phyloP scores from a whole-genome alignment of 2,329 filamentous ascomycete species.

The Pseudopyricularia cyperi region DNA sequence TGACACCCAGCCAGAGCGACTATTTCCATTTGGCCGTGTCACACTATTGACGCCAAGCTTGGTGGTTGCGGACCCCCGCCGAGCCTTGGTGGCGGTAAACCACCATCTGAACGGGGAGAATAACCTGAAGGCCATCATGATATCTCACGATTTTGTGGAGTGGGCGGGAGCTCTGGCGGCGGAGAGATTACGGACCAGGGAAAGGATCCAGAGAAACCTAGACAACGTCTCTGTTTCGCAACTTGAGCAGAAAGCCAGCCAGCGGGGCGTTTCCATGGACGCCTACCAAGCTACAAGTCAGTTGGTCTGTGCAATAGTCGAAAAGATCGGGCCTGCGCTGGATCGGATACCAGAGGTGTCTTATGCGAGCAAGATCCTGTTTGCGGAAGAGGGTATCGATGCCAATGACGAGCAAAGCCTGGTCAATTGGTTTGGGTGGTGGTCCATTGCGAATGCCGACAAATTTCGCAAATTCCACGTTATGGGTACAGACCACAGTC shows the following conservation, averaged over 20 bases:
- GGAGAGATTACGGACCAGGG: conserved; percentile 16
- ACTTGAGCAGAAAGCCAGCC: conserved; percentile 7
- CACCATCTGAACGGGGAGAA: not conserved
- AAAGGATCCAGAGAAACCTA: conserved; percentile 4
- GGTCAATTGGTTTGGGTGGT: conserved; percentile 50
- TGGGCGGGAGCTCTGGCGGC: conserved; percentile 21
- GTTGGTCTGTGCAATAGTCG: not conserved
- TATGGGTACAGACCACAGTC: conserved; percentile 3
- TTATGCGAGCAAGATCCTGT: conserved; percentile 23
- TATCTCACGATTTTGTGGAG: conserved; percentile 2
- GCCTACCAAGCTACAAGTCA: conserved; percentile 10
- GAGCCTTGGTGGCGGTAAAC: conserved; percentile 20
- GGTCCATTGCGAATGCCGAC: conserved; percentile 36
- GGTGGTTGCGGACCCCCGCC: conserved; percentile 28
- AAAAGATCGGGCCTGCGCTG: conserved; percentile 7
- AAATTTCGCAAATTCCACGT: conserved; percentile 41
- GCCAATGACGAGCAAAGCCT: conserved; percentile 48
- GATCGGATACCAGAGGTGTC: not conserved
- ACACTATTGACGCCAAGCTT: conserved; percentile 39
- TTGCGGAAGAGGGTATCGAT: conserved; percentile 34
- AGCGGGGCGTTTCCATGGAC: conserved; percentile 12
- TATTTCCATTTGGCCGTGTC: conserved; percentile 30
- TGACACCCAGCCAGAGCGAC: conserved; percentile 12
- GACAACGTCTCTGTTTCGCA: conserved; percentile 6
- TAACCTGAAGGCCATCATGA: not conserved